These are phyloP conservation scores for Urochloa ruziziensis DNA, from an alignment of 176 grass and related monocot species.

Conservation along the genomic window DNA sequence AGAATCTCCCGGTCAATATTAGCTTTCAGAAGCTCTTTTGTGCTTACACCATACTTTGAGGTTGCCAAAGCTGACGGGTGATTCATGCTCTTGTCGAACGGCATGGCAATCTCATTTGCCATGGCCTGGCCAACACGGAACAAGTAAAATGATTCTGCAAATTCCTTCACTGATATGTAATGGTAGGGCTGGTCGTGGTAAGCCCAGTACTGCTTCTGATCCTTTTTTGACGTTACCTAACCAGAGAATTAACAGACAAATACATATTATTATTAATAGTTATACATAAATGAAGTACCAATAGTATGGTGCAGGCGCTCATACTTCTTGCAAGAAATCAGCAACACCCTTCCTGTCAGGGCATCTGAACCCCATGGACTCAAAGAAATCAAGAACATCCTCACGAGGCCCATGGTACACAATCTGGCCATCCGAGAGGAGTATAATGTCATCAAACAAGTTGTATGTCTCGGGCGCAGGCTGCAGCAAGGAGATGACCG, in stretches of 20 bases:
- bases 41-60: not conserved
- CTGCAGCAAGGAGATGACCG: slow-evolving; percentile 2
- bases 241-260: not conserved
- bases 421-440: not conserved
- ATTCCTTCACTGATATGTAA: slow-evolving; percentile 2
- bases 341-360: not conserved
- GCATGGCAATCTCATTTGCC: not conserved
- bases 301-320: not conserved
- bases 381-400: slow-evolving; percentile 6
- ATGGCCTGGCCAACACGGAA: not conserved
- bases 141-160: not conserved
- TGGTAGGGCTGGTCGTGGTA: not conserved
- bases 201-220: slow-evolving; percentile 17
- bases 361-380: slow-evolving; percentile 4
- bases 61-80: not conserved
- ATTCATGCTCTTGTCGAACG: not conserved
- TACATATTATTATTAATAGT: not conserved
- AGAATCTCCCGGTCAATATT: not conserved
- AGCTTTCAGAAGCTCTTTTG: not conserved
- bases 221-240: slow-evolving; percentile 11
- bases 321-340: slow-evolving; percentile 23
- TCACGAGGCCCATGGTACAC: slow-evolving; percentile 10
- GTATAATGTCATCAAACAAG: slow-evolving; percentile 13
- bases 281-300: not conserved
- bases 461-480: not conserved